Evolutionary conservation across 148 eudicot species (phyloP), one percentile per base, ranked within the genome.

Genomic region (Simmondsia chinensis): DNA sequence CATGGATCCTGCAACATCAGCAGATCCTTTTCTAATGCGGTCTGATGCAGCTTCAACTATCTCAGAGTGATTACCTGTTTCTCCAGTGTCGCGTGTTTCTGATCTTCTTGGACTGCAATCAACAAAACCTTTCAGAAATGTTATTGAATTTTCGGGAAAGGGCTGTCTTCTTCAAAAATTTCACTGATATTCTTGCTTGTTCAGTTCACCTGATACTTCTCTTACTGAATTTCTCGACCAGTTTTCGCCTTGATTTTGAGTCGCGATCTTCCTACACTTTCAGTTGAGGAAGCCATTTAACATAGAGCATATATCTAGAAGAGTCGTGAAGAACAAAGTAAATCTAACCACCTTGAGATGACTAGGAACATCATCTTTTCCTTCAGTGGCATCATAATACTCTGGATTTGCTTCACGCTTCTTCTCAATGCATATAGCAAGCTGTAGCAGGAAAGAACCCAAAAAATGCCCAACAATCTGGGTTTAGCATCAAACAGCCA

Each of bases 361-460:
- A 48, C 62, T 43, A 70, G 67, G 52, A 38, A 18, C 50, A 16
- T 31, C 45, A 48, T 66, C 72, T 52, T 63, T 58, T 39, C 39
- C 68, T 54, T 46, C 68, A 48, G 50, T 65, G 48, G 61, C 71
- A 65, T 65, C 66, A 56, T 61, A 65, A 43, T 50, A 57, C 39
- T 67, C 75, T 39, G 68, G 61, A 47, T 50, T 57, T 27, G 72
- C 69, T 56, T 69, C 77, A 44, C 59, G 73, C 57, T 73, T 77
- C 63, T 78, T 80, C 30, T 77, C 87, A 51, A 89, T 89, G 71
- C 97, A 89, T 38, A 83, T 71, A 28, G 80, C 91, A 46, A 88
- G 84, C 94, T 89, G 72, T 39, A 16, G 13, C 17, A 12, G 23
- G 20, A 7, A 28, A 9, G 20, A 22, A 34, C 20, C 15, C 46